Conservation (phyloP, 495 filamentous ascomycete genomes). For the Apodospora peruviana region DNA sequence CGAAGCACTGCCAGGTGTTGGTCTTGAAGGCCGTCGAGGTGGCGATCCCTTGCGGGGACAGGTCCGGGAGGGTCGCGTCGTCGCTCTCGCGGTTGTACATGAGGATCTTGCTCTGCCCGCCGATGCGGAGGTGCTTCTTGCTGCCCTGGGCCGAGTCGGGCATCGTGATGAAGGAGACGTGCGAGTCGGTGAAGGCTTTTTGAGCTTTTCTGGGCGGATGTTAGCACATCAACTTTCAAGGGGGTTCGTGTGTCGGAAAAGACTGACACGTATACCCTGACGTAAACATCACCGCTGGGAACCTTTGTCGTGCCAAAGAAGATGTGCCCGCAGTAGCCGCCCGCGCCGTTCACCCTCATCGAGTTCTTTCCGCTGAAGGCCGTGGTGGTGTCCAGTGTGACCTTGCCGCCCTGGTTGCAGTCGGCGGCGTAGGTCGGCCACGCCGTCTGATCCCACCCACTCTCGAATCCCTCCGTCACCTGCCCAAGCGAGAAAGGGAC, state of each 20-base stretch:
- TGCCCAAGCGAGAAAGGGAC: slow-evolving; percentile 43
- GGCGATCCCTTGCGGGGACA: slow-evolving; percentile 50
- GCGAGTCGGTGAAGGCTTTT: slow-evolving; percentile 45
- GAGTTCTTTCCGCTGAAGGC: slow-evolving; percentile 54
- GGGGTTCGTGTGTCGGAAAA: not conserved
- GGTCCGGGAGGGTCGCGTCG: slow-evolving; percentile 55
- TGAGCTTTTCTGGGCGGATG: slow-evolving; percentile 40
- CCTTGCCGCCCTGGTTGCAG: slow-evolving; percentile 52
- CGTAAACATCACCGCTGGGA: slow-evolving; percentile 51
- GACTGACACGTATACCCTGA: slow-evolving; percentile 48
- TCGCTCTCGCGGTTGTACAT: slow-evolving; percentile 59
- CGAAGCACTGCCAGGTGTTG: slow-evolving; percentile 49
- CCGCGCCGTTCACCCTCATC: slow-evolving; percentile 45
- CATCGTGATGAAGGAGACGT: slow-evolving; percentile 59
- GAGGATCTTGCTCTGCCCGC: slow-evolving; percentile 50
- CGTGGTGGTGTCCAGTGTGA: slow-evolving; percentile 44
- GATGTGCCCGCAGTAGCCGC: slow-evolving; percentile 55
- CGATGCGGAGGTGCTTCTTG: slow-evolving; percentile 54
- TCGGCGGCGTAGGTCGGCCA: slow-evolving; percentile 52
- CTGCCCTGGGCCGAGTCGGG: slow-evolving; percentile 47
- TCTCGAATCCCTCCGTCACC: slow-evolving; percentile 49
- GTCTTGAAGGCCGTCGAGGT: slow-evolving; percentile 44
- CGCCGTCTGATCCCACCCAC: slow-evolving; percentile 44
- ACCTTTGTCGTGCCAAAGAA: slow-evolving; percentile 53
- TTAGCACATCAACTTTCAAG: slow-evolving; percentile 22